Percentiles rank a stretch among this genome's conserved stretches.
phyloP scores from a whole-genome alignment of 768 basidiomycete species.

The Collybia sp. region DNA sequence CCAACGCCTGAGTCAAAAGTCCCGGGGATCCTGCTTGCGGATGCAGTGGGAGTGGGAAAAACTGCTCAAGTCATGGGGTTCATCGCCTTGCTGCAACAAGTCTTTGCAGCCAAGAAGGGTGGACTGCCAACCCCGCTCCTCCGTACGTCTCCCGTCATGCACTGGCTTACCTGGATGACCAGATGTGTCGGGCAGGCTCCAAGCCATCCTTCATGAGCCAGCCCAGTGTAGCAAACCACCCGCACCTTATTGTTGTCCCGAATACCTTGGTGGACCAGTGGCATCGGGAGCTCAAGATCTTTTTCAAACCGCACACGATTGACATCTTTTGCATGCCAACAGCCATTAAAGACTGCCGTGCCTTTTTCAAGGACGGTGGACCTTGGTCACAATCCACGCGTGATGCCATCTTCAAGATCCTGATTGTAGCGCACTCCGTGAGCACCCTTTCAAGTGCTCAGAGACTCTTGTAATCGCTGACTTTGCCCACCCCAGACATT shows the following conservation, averaged over 20 bases:
- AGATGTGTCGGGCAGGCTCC: neutral
- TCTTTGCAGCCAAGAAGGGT: neutral
- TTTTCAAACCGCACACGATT: neutral
- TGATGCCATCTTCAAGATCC: neutral
- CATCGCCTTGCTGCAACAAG: neutral
- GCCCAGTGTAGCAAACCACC: slow-evolving; percentile 6
- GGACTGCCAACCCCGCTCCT: neutral
- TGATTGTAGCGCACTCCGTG: neutral
- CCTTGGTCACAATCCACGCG: neutral
- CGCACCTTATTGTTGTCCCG: slow-evolving; percentile 18
- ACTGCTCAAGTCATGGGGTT: neutral
- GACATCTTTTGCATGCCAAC: neutral
- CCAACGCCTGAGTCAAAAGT: neutral
- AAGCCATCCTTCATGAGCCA: neutral
- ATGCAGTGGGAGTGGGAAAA: neutral
- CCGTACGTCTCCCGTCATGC: neutral
- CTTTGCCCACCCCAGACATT: neutral
- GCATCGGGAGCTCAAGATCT: slow-evolving; percentile 12
- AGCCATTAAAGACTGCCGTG: neutral
- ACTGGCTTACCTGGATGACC: neutral
- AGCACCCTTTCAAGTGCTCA: neutral
- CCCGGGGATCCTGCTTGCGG: neutral
- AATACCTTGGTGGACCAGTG: slow-evolving; percentile 19
- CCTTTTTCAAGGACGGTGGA: neutral
- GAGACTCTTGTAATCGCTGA: neutral